Evolutionary conservation across 1,284 basidiomycete genomes (phyloP), one percentile per base, ranked within the genome.

Genomic region (Mycena citricolor): DNA sequence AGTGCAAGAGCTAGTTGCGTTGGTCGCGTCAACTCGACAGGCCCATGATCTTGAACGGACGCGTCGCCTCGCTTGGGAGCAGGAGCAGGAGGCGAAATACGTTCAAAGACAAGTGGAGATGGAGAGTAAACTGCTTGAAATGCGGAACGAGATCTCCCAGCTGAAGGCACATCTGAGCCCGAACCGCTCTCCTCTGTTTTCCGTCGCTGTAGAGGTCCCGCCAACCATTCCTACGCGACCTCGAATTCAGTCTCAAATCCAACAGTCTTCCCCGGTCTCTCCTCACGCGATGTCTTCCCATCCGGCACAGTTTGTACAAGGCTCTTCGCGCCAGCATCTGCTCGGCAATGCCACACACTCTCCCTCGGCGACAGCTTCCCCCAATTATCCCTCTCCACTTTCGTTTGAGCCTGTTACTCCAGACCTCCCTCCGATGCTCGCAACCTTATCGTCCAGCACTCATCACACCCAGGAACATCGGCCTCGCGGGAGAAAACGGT

Each of bases 31-130:
- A 0, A 77, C 76, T 5, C 72, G 69, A 51, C 74, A 81, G 28
- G 75, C 76, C 0, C 76, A 79, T 29, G 79, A 81, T 38, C 67
- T 65, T 17, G 85, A 87, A 54, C 65, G 69, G 32, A 71, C 68
- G 50, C 71, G 84, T 16, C 67, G 83, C 39, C 39, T 73, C 10
- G 71, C 68, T 31, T 87, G 85, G 84, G 85, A 86, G 55, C 68
- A 73, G 51, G 79, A 83, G 42, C 80, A 83, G 51, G 85, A 86
- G 61, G 70, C 69, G 8, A 83, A 70, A 55, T 71, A 68, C 47
- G 54, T 63, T 12, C 74, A 77, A 49, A 63, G 69, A 29, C 77
- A 83, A 46, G 73, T 71, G 21, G 79, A 83, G 57, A 71, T 79
- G 66, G 79, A 86, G 57, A 67, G 68, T 17, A 72, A 73, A 38